Evolutionary conservation across 345 rosid species (phyloP), one percentile per base, ranked within the genome.

Genomic region (Noccaea caerulescens): DNA sequence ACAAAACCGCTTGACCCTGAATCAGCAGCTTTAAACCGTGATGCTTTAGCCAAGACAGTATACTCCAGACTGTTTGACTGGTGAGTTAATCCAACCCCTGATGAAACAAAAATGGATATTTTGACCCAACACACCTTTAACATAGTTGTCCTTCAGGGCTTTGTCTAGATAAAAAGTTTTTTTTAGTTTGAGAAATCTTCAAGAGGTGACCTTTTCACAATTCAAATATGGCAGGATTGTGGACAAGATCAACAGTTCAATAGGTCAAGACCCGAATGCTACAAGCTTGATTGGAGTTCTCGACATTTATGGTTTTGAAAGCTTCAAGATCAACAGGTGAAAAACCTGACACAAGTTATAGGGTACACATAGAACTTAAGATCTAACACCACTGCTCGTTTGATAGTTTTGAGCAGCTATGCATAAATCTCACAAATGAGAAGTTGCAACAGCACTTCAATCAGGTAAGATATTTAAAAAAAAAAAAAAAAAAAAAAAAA

Each of bases 361-460:
- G 25, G 27, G 36, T 20, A 66, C 61, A 59, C 14, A 30, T 7
- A 41, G 4, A 42, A 4, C 27, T 23, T 50, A 54, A 63, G 2
- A 72, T 68, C 75, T 73, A 30, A 71, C 46, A 30, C 46, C 36
- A 5, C 39, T 14, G 38, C 51, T 33, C 23, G 0, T 41, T 60
- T 74, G 38, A 56, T 76, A 88, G 94, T 72, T 88, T 88, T 78
- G 94, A 88, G 76, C 94, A 88, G 86, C 81, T 88, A 14, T 86
- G 94, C 34, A 88, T 88, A 81, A 88, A 88, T 71, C 81, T 88
- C 44, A 88, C 94, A 63, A 88, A 88, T 72, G 91, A 88, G 75
- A 88, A 88, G 80, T 82, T 88, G 76, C 94, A 88, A 58, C 91
- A 88, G 39, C 94, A 88, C 76, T 88, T 86, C 76, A 88, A 88